Evolutionary conservation across 352 stramenopile genomes (phyloP).

Genomic region (Phytophthora vignae): DNA sequence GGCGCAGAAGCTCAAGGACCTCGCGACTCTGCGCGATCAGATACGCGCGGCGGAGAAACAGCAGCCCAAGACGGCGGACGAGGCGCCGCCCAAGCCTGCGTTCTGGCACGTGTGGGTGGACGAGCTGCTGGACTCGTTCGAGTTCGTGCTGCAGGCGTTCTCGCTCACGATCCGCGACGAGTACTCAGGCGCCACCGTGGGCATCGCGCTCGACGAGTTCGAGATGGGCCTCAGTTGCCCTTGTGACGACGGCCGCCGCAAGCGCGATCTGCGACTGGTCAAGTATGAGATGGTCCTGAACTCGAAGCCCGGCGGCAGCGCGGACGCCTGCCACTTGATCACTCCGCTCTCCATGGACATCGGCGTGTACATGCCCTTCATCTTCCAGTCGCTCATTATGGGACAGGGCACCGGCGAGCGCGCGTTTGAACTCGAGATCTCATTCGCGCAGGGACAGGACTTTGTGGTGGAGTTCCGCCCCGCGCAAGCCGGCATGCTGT

Average conservation of each 20-base stretch:
- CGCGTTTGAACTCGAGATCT: slow-evolving; percentile 62
- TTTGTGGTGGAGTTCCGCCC: slow-evolving; percentile 70
- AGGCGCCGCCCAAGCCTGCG: slow-evolving; percentile 37
- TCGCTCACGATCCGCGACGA: slow-evolving; percentile 72
- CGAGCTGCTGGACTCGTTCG: slow-evolving; percentile 77
- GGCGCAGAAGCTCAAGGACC: slow-evolving; percentile 70
- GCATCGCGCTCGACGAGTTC: slow-evolving; percentile 68
- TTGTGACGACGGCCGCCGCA: slow-evolving; percentile 41
- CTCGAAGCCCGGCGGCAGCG: slow-evolving; percentile 38
- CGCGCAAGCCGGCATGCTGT: slow-evolving; percentile 64
- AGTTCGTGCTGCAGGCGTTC: slow-evolving; percentile 56
- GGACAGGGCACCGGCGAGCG: slow-evolving; percentile 45
- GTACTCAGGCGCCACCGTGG: slow-evolving; percentile 56
- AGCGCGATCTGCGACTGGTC: slow-evolving; percentile 58
- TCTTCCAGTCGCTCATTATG: slow-evolving; percentile 75
- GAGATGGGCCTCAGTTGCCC: slow-evolving; percentile 53
- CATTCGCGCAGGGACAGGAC: slow-evolving; percentile 40
- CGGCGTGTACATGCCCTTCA: slow-evolving; percentile 62
- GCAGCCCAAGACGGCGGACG: slow-evolving; percentile 19
- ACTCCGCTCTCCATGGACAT: slow-evolving; percentile 66
- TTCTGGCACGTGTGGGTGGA: slow-evolving; percentile 73
- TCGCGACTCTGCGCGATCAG: slow-evolving; percentile 44
- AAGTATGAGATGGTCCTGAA: slow-evolving; percentile 83
- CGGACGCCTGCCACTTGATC: slow-evolving; percentile 59
- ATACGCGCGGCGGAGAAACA: slow-evolving; percentile 44